Conservation (phyloP, 495 filamentous ascomycete species). For the Hypoxylon fragiforme region DNA sequence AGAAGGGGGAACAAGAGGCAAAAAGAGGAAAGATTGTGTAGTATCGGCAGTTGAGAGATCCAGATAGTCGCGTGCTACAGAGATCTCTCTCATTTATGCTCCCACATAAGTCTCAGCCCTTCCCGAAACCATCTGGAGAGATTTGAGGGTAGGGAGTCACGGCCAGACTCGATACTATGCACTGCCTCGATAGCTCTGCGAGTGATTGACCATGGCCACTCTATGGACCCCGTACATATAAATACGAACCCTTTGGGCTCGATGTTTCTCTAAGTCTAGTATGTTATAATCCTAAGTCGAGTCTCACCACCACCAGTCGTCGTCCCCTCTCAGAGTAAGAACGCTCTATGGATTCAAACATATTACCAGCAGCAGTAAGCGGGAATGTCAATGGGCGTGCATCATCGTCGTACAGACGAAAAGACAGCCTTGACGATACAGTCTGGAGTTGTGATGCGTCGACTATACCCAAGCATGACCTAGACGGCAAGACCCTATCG, state of each 20-base stretch:
- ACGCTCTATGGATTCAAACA: slow-evolving; percentile 21
- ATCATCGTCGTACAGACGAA: background rate
- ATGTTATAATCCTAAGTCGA: slow-evolving; percentile 11
- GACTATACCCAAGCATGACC: slow-evolving; percentile 4
- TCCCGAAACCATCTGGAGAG: slow-evolving; percentile 31
- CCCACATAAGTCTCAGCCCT: slow-evolving; percentile 33
- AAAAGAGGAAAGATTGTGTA: slow-evolving; percentile 31
- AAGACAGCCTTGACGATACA: slow-evolving; percentile 9
- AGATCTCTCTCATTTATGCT: slow-evolving; percentile 27
- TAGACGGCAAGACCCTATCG: slow-evolving; percentile 17
- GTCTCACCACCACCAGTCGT: slow-evolving; percentile 2
- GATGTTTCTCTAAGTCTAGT: slow-evolving; percentile 7
- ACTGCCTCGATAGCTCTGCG: slow-evolving; percentile 10
- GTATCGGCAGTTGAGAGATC: slow-evolving; percentile 31
- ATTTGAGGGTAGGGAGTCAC: slow-evolving; percentile 19
- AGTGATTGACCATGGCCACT: slow-evolving; percentile 4
- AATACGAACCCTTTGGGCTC: slow-evolving; percentile 18
- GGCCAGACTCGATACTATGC: slow-evolving; percentile 5
- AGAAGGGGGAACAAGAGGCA: slow-evolving; percentile 26
- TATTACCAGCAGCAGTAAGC: slow-evolving; percentile 1
- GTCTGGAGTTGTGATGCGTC: slow-evolving; percentile 6
- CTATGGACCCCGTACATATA: slow-evolving; percentile 20
- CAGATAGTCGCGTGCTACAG: slow-evolving; percentile 35
- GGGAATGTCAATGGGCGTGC: background rate
- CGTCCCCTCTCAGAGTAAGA: background rate